phyloP scores from a whole-genome alignment of 495 filamentous ascomycete genomes.

The Rhizodiscina lignyota region DNA sequence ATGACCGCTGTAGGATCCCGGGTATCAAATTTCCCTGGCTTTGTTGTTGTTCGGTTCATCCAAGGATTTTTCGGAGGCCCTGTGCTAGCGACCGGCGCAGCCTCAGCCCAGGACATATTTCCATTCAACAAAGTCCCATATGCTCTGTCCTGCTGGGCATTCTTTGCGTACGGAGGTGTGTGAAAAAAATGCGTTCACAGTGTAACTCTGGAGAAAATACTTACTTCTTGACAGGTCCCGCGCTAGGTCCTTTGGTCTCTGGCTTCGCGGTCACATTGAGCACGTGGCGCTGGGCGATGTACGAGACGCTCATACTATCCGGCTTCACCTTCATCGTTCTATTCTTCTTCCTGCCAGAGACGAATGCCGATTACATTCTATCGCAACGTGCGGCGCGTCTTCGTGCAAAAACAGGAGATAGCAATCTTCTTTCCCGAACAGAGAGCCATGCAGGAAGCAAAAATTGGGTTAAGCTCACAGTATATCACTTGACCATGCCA shows the following conservation, averaged over 20 bases:
- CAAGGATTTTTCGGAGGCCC: constrained; percentile 38
- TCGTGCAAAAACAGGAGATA: constrained; percentile 21
- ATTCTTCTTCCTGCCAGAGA: constrained; percentile 40
- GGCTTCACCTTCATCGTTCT: constrained; percentile 28
- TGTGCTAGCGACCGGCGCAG: constrained; percentile 37
- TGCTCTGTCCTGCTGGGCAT: constrained; percentile 35
- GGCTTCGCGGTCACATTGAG: constrained; percentile 44
- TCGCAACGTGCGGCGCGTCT: constrained; percentile 39
- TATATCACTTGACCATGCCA: constrained; percentile 44
- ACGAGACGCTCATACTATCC: constrained; percentile 31
- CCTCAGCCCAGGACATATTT: constrained; percentile 37
- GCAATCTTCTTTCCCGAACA: constrained; percentile 14
- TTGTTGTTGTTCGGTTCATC: constrained; percentile 34
- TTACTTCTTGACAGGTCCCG: constrained; percentile 28
- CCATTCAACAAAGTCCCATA: constrained; percentile 35
- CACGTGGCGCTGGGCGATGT: constrained; percentile 25
- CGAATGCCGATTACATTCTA: constrained; percentile 33
- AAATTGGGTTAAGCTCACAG: constrained; percentile 26
- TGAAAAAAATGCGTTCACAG: no score
- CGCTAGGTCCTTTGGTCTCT: constrained; percentile 44
- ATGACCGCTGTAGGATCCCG: constrained; percentile 29
- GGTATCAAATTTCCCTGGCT: constrained; percentile 29
- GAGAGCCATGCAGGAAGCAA: constrained; percentile 28
- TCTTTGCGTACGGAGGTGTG: constrained; percentile 20
- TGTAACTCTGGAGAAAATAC: no score